Conservation (phyloP, 257 asterid genomes). For the Rubia yunnanensis region DNA sequence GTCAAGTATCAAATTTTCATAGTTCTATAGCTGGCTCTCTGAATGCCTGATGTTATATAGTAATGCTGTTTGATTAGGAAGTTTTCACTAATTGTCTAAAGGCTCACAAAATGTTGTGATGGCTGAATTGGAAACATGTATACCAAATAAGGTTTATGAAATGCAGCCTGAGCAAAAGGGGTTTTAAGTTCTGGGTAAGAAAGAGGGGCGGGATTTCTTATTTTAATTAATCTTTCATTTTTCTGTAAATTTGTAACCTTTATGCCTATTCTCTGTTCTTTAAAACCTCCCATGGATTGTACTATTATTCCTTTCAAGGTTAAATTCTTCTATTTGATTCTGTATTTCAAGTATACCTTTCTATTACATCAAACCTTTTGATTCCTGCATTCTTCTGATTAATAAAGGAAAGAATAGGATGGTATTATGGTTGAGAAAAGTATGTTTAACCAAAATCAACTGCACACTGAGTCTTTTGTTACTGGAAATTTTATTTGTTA, state of each 20-base stretch:
- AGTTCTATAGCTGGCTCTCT: background rate
- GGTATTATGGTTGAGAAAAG: background rate
- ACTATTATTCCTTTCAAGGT: too few relatives aligned
- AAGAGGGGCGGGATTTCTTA: too few relatives aligned
- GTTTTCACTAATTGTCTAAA: background rate
- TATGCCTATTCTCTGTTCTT: too few relatives aligned
- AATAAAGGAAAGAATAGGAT: background rate
- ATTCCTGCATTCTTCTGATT: too few relatives aligned
- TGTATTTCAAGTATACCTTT: background rate
- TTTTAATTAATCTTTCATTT: too few relatives aligned
- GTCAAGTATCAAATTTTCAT: background rate
- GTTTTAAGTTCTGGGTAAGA: too few relatives aligned
- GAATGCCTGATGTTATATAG: background rate
- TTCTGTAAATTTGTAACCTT: too few relatives aligned
- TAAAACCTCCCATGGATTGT: too few relatives aligned
- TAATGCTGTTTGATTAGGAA: background rate
- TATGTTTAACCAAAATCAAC: background rate
- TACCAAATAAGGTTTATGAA: background rate
- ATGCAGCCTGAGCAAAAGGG: background rate
- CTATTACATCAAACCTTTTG: background rate
- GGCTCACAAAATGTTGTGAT: background rate
- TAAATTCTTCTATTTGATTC: background rate
- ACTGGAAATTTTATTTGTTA: background rate
- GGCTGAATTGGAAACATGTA: background rate
- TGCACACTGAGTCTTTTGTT: background rate